Evolutionary conservation across 192 early-diverging fungal species (phyloP).

Genomic region (Umbelopsis sp.): DNA sequence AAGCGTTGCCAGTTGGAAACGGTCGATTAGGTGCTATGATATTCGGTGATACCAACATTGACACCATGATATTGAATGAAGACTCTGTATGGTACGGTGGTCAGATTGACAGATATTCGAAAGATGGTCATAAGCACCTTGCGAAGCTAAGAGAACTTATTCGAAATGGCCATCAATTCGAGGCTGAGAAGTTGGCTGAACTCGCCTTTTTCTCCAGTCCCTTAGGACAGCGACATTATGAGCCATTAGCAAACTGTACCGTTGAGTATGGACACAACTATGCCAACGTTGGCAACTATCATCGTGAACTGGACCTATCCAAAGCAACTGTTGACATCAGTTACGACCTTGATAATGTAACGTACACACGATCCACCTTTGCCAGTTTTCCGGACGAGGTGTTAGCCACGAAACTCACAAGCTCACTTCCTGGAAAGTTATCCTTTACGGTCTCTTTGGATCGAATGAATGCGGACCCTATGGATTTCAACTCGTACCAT

Average conservation of each 20-base stretch:
- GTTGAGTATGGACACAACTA: not conserved
- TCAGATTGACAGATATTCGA: not conserved
- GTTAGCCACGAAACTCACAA: not conserved
- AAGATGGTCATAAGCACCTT: not conserved
- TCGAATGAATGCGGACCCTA: not conserved
- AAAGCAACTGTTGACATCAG: not conserved
- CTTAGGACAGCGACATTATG: not conserved
- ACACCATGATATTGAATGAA: constrained; percentile 25
- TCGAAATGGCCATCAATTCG: not conserved
- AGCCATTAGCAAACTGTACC: not conserved
- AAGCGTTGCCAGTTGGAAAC: constrained; percentile 2
- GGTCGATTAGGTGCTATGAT: constrained; percentile 22
- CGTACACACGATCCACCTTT: not conserved
- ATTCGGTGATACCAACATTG: constrained; percentile 27
- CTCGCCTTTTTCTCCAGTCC: not conserved
- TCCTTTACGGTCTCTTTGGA: not conserved
- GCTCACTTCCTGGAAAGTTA: not conserved
- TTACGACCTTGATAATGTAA: not conserved
- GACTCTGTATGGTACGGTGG: constrained; percentile 19
- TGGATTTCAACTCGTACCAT: not conserved
- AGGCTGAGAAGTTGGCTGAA: not conserved
- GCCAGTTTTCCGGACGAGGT: not conserved
- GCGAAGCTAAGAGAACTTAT: not conserved
- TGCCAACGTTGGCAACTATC: not conserved
- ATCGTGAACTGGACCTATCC: not conserved